Conservation (phyloP, 768 basidiomycete genomes). For the Serpula lacrymans region DNA sequence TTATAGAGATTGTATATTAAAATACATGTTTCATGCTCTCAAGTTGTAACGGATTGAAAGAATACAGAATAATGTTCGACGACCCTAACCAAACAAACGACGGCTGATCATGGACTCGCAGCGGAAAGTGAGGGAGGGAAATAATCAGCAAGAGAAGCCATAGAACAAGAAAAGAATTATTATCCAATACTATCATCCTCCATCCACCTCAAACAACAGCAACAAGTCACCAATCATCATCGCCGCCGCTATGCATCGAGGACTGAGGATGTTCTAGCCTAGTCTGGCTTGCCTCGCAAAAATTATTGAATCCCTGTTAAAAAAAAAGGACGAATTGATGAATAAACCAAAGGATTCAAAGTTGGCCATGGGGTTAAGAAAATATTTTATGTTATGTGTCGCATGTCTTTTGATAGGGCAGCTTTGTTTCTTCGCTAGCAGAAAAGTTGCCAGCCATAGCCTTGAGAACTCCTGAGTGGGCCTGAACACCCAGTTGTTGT, state of each 20-base stretch:
- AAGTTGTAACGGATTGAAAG: neutral
- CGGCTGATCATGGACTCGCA: too few relatives aligned
- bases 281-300: neutral
- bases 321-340: too few relatives aligned
- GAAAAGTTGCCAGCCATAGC: slow-evolving; percentile 1
- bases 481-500: slow-evolving; percentile 1
- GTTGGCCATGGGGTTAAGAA: slow-evolving; percentile 12
- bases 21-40: neutral
- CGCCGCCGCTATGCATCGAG: too few relatives aligned
- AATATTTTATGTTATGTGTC: too few relatives aligned
- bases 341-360: slow-evolving; percentile 26
- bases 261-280: too few relatives aligned
- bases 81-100: neutral
- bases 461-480: slow-evolving; percentile 5
- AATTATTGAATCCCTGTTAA: slow-evolving; percentile 27
- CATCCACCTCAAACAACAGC: slow-evolving; percentile 2
- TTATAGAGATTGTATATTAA: neutral
- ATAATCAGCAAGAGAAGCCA: neutral
- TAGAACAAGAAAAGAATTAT: neutral
- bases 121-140: slow-evolving; percentile 4
- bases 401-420: too few relatives aligned
- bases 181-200: too few relatives aligned
- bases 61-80: slow-evolving; percentile 1
- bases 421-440: slow-evolving; percentile 6
- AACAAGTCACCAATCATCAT: neutral